Base-by-base conservation (phyloP, 805 yeast genomes). In the Pichia kluyveri region DNA sequence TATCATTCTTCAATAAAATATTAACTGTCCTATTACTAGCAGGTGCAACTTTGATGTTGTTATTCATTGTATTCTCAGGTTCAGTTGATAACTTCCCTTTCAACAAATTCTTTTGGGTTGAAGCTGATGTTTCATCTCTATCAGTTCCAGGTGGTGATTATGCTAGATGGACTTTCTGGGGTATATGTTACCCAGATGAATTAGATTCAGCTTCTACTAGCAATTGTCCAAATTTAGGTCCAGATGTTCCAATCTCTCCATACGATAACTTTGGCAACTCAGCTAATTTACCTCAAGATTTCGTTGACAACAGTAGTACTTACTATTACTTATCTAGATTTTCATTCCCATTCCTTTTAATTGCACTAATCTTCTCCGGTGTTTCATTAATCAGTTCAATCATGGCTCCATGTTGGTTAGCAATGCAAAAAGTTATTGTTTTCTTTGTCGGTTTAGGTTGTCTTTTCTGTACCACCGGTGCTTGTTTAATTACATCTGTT, bases 81-180 rank as follows among this genome's bases (percentile, higher is more conserved):
- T 69, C 84, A 2, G 69, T 80, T 32, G 62, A 72, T 53, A 63
- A 69, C 52, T 75, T 65, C 69, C 88, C 90, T 28, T 71, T 84
- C 56, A 70, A 82, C 64, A 67, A 66, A 32, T 83, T 84, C 58
- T 85, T 80, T 66, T 82, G 88, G 87, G 60, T 85, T 37, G 69
- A 76, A 62, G 90, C 82, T 44, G 82, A 83, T 59, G 84, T 91
- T 44, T 66, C 79, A 2, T 61, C 61, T 42, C 78, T 83, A 4
- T 62, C 70, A 41, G 83, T 84, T 8, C 63, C 70, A 23, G 61
- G 61, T 31, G 58, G 67, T 41, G 63, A 62, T 37, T 57, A 69
- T 43, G 69, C 87, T n/a, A 79, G 86, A 58, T 85, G 90, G 90
- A 83, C 90, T 2, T 83, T 79, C 69, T 85, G 91, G 91, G 90